Percentiles rank a stretch among this genome's conserved stretches.
Evolutionary conservation across 495 filamentous ascomycete genomes (phyloP).

Genomic region (Aspergillus coremiiformis): DNA sequence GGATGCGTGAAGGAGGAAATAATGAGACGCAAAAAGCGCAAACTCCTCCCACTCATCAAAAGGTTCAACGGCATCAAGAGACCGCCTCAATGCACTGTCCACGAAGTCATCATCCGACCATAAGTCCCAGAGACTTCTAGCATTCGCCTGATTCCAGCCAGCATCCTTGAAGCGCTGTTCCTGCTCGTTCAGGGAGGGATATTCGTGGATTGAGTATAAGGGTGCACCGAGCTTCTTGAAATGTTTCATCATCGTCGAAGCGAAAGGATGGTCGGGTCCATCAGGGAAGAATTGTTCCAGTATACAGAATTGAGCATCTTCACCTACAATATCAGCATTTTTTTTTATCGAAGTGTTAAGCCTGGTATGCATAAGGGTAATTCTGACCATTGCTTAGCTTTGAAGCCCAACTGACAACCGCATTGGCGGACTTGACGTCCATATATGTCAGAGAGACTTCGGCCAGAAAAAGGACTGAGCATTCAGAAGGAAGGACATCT

Average conservation of each 20-base stretch:
- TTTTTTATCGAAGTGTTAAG: not conserved
- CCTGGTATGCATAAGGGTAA: not conserved
- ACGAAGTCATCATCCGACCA: conserved; percentile 66
- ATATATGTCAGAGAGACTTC: conserved; percentile 93
- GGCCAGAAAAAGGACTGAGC: conserved; percentile 67
- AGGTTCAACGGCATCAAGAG: conserved; percentile 62
- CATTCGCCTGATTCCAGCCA: conserved; percentile 56
- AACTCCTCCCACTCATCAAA: conserved; percentile 98
- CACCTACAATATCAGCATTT: not conserved
- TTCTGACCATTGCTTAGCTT: conserved; percentile 52
- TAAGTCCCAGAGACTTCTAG: conserved; percentile 66
- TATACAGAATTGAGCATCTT: conserved; percentile 63
- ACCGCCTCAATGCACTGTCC: conserved; percentile 41
- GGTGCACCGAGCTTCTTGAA: conserved; percentile 75
- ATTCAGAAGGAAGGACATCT: conserved; percentile 47
- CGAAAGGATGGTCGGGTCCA: conserved; percentile 73
- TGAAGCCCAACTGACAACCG: conserved; percentile 62
- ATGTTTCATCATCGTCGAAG: conserved; percentile 77
- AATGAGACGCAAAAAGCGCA: conserved; percentile 76
- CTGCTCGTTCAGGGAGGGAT: conserved; percentile 59
- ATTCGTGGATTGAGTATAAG: conserved; percentile 61
- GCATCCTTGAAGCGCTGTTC: conserved; percentile 52
- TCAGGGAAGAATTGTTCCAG: conserved; percentile 82
- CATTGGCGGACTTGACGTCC: conserved; percentile 66
- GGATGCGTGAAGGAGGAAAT: conserved; percentile 68